Percentiles rank a stretch among this genome's conserved stretches.
phyloP scores from a whole-genome alignment of 257 asterid genomes.

The Anisodus acutangulus region DNA sequence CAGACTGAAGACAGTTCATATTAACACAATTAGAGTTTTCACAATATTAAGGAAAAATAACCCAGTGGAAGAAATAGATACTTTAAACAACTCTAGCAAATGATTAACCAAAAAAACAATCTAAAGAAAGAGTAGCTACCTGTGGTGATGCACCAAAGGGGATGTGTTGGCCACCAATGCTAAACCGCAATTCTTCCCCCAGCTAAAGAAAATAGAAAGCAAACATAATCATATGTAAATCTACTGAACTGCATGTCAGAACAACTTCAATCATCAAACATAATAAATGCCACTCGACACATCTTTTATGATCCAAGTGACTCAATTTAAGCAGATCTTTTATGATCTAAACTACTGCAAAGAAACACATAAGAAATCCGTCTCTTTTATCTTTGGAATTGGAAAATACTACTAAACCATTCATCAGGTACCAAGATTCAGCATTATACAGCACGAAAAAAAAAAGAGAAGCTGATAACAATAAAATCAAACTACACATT shows the following conservation, averaged over 20 bases:
- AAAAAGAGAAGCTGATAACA: background rate
- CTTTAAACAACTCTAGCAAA: background rate
- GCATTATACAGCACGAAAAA: background rate
- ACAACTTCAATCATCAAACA: background rate
- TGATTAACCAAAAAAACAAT: background rate
- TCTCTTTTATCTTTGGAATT: conserved; percentile 14
- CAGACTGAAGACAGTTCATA: background rate
- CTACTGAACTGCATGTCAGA: background rate
- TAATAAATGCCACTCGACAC: background rate
- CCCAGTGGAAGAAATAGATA: background rate
- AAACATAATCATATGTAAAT: conserved; percentile 26
- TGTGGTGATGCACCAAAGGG: conserved; percentile 87
- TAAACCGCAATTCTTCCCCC: conserved; percentile 73
- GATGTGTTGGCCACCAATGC: conserved; percentile 77
- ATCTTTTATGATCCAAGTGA: background rate
- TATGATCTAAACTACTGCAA: background rate
- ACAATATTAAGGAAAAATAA: background rate
- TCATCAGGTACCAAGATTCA: background rate
- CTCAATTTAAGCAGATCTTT: background rate
- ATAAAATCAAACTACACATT: background rate
- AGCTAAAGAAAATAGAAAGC: conserved; percentile 48
- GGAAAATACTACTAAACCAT: conserved; percentile 5
- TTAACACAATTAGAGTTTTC: background rate
- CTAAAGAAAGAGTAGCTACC: conserved; percentile 43
- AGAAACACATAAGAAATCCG: background rate